Evolutionary conservation across 176 grass and related monocot genomes (phyloP), one percentile per base, ranked within the genome.

Genomic region (Zoysia pacifica): DNA sequence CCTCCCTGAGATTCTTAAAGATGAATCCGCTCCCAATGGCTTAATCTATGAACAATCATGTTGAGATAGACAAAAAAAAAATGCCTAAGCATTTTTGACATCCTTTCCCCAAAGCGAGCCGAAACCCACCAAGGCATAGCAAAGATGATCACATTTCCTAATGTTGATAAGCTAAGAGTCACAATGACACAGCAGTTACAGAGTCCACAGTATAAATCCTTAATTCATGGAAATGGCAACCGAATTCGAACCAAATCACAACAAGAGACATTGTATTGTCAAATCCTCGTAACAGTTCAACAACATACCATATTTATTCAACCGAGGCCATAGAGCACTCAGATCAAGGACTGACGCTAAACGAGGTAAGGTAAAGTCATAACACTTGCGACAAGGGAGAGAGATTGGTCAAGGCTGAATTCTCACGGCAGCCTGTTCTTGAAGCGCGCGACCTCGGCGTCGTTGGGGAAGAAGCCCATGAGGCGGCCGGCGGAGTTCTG

Each of bases 401-500:
- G 61, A 68, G 9, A 16, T 6, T 4, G 2, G 36, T 11, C 4
- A 10, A 10, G 35, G 45, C 59, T 52, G 10, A 14, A 55, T 12
- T 20, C 28, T 47, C 61, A 47, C 87, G 82, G 39, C 53, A 86
- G 67, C 87, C 67, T 86, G 73, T 74, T 0, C 92, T 99, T 93
- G 86, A 82, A 99, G 73, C 73, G 79, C 36, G 86, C 86, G 63
- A 96, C 93, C 84, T 99, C 93, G 43, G 79, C 80, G 15, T 96
- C 90, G 81, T 99, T 99, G 79, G 93, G 93, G 88, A 99, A 99
- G 82, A 99, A 99, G 0, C 93, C 97, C 93, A 99, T 99, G 50
- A 99, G 90, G 38, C 93, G 90, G 1, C 97, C 97, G 59, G 82
- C 97, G 48, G 93, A 96, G 90, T 99, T 99, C 73, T 99, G 93